A percentile compares a stretch with the other conserved stretches of the same genome.
phyloP scores from a whole-genome alignment of 2,329 filamentous ascomycete species.

The Mollisiaceae sp. region DNA sequence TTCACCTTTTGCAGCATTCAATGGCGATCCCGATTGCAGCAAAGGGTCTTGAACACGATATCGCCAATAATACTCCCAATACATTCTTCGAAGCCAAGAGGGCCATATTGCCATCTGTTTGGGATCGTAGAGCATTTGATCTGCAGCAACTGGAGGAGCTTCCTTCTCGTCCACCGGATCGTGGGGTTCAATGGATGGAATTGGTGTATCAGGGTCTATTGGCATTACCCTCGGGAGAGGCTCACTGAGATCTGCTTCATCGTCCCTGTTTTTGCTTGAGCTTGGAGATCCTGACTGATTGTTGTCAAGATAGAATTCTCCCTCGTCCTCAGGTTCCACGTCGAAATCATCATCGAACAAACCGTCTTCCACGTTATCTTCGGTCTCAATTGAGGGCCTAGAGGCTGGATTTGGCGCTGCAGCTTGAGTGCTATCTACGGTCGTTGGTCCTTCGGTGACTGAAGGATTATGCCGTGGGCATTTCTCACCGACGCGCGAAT shows the following conservation, averaged over 20 bases:
- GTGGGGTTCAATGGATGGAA: conserved; percentile 12
- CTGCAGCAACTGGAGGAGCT: background rate
- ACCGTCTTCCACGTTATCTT: background rate
- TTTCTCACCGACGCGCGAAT: background rate
- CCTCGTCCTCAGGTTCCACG: background rate
- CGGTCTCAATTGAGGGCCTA: background rate
- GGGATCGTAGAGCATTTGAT: background rate
- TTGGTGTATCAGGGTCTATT: conserved; percentile 10
- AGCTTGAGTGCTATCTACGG: background rate
- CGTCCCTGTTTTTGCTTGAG: background rate
- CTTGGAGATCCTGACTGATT: background rate
- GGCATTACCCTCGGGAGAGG: background rate
- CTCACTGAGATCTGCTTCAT: background rate
- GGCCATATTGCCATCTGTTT: background rate
- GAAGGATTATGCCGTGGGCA: background rate
- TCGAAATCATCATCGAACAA: background rate
- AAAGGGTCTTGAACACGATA: background rate
- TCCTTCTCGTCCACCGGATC: background rate
- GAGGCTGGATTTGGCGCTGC: background rate
- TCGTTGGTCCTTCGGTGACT: background rate
- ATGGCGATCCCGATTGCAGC: background rate
- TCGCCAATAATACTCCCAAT: background rate
- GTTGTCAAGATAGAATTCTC: background rate
- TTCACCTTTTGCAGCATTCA: background rate
- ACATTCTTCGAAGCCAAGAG: background rate